Base-by-base conservation (phyloP, 176 grass and related monocot species). In the Ananas comosus region DNA sequence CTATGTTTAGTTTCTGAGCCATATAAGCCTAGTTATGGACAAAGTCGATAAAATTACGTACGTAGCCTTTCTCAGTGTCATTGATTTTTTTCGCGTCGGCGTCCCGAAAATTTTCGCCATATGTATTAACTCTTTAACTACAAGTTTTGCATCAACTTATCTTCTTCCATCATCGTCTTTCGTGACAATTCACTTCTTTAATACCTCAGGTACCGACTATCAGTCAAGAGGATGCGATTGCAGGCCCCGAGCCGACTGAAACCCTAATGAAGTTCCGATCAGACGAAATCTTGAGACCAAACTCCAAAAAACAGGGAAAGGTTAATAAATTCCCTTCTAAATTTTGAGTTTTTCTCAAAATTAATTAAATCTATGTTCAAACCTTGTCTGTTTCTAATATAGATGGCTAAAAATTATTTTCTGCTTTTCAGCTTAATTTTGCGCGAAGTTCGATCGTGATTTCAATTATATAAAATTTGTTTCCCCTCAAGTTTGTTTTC, bases 211-310 rank as follows among this genome's bases (percentile, higher is more conserved):
- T 92, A 23, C 88, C 88, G 56, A 87, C 81, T 1, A 74, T 96
- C 27, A 79, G 92, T 61, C 88, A 92, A 92, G 86, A 96, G 1
- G 83, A 29, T 49, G 93, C 81, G 51, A 74, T 76, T 66, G 13
- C 50, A 72, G 83, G 83, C 22, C 71, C 51, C 2, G 93, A 96
- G 73, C 89, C 94, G 65, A 96, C 86, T 73, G 72, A 86, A 85
- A 87, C 81, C 33, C 82, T 96, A 67, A 69, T 73, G 68, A 92
- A 83, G 51, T 96, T 92, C 68, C 69, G 93, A 48, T 96, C 92
- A 0, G 89, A 81, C 50, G 65, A 89, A 76, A 81, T 75, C 12
- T 16, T 96, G 63, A 81, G 80, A 19, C 83, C 72, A 2, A 89
- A 65, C 51, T 66, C 66, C 65, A 88, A 96, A 80, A 80, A 84